These are phyloP conservation scores for Wickerhamomyces chambardii DNA, from an alignment of 805 yeast species.

Conservation along the genomic window DNA sequence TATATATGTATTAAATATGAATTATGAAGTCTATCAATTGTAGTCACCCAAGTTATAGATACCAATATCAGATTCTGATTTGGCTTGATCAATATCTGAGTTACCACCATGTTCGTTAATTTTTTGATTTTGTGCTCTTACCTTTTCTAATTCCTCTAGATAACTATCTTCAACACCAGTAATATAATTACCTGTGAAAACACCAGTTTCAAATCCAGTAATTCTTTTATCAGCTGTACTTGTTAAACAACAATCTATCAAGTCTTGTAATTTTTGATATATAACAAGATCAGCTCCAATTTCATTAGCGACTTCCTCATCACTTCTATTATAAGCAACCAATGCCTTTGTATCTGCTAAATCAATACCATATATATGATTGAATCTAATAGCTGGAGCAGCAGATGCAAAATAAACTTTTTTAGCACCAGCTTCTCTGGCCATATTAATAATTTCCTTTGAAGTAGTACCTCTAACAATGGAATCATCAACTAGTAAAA, in stretches of 20 bases:
- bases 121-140: conserved; percentile 71
- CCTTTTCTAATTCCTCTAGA: conserved; percentile 69
- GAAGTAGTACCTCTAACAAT: conserved; percentile 98
- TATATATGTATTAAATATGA: conserved; percentile 4
- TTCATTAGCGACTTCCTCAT: conserved; percentile 62
- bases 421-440: conserved; percentile 96
- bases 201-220: conserved; percentile 86
- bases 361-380: conserved; percentile 97
- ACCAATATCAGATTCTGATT: conserved; percentile 71
- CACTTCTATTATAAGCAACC: conserved; percentile 77
- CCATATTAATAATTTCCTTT: conserved; percentile 94
- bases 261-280: conserved; percentile 79
- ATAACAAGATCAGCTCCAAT: conserved; percentile 90
- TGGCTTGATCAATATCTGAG: conserved; percentile 35
- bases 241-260: conserved; percentile 67
- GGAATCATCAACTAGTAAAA: conserved; percentile 90
- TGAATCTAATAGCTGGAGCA: conserved; percentile 95
- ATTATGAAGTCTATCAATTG: conserved; percentile 7
- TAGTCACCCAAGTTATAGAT: conserved; percentile 52
- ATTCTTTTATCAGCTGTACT: conserved; percentile 26
- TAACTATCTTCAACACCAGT: conserved; percentile 92
- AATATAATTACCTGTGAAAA: conserved; percentile 87
- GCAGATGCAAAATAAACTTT: conserved; percentile 95
- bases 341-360: conserved; percentile 91
- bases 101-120: conserved; percentile 25